A percentile compares a stretch with the other conserved stretches of the same genome.
Conservation (phyloP, 2,329 filamentous ascomycete species). For the Lachnellula hyalina region DNA sequence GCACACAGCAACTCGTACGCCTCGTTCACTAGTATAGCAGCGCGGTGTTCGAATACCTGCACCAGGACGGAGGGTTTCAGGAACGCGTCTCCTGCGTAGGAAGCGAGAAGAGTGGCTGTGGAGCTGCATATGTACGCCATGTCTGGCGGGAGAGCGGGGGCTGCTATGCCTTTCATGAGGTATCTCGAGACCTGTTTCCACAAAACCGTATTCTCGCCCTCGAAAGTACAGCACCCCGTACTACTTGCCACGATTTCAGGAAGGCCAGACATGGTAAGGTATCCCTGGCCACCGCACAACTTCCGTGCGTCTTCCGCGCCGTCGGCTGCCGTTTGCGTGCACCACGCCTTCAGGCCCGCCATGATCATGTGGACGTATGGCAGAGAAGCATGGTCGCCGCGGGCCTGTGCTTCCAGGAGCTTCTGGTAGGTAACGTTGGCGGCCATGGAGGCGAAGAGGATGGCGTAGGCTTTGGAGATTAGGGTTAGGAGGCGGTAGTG, state of each 20-base stretch:
- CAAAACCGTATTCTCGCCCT: slow-evolving; percentile 39
- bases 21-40: not conserved
- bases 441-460: slow-evolving; percentile 19
- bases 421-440: not conserved
- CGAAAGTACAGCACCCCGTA: slow-evolving; percentile 30
- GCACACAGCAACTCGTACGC: slow-evolving; percentile 2
- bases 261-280: slow-evolving; percentile 31
- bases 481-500: slow-evolving; percentile 26
- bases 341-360: slow-evolving; percentile 29
- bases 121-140: slow-evolving; percentile 6
- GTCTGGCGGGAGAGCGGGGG: slow-evolving; percentile 2
- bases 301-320: slow-evolving; percentile 34
- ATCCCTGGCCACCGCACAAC: slow-evolving; percentile 36
- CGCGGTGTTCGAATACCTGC: slow-evolving; percentile 8
- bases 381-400: slow-evolving; percentile 10
- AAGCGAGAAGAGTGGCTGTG: not conserved
- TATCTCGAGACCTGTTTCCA: slow-evolving; percentile 34
- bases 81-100: slow-evolving; percentile 1
- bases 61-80: not conserved
- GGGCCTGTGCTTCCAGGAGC: slow-evolving; percentile 5
- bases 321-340: slow-evolving; percentile 22
- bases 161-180: slow-evolving; percentile 13
- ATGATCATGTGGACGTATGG: slow-evolving; percentile 26
- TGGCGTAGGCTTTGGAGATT: slow-evolving; percentile 27
- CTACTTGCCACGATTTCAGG: slow-evolving; percentile 28